These are phyloP conservation scores for Moricandia moricandioides DNA, from an alignment of 345 rosid genomes.

Conservation along the genomic window DNA sequence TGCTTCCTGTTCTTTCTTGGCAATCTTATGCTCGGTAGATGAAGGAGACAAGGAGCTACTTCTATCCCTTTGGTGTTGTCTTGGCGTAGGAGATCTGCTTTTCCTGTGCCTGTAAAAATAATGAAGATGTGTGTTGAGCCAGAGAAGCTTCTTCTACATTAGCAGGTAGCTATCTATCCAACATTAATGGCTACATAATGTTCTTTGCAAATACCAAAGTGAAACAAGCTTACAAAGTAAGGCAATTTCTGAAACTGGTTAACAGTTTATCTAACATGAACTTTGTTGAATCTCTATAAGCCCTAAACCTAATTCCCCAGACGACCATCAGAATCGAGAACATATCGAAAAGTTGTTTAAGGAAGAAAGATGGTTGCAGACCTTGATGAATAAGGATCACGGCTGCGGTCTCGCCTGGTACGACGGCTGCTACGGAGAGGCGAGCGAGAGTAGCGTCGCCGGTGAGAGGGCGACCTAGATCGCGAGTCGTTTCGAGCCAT, in stretches of 20 bases:
- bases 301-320: conserved; percentile 2
- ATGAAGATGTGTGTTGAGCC: conserved; percentile 40
- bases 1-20: conserved; percentile 55
- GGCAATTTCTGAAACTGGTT: not conserved
- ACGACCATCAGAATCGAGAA: not conserved
- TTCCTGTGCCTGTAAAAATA: conserved; percentile 48
- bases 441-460: conserved; percentile 48
- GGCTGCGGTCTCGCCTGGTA: conserved; percentile 45
- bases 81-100: conserved; percentile 57
- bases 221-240: not conserved
- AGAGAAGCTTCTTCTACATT: conserved; percentile 50
- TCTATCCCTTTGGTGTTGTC: conserved; percentile 48
- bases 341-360: not conserved
- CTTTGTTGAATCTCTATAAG: not conserved
- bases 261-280: not conserved
- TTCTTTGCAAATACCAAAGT: conserved; percentile 2
- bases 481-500: conserved; percentile 60
- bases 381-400: conserved; percentile 37
- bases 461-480: conserved; percentile 62
- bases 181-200: not conserved
- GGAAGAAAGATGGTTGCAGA: conserved; percentile 1
- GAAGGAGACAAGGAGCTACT: conserved; percentile 50
- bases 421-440: conserved; percentile 45
- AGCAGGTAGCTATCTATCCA: not conserved
- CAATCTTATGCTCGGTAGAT: conserved; percentile 40